Base-by-base conservation (phyloP, 768 basidiomycete species). In the Terana coerulea region DNA sequence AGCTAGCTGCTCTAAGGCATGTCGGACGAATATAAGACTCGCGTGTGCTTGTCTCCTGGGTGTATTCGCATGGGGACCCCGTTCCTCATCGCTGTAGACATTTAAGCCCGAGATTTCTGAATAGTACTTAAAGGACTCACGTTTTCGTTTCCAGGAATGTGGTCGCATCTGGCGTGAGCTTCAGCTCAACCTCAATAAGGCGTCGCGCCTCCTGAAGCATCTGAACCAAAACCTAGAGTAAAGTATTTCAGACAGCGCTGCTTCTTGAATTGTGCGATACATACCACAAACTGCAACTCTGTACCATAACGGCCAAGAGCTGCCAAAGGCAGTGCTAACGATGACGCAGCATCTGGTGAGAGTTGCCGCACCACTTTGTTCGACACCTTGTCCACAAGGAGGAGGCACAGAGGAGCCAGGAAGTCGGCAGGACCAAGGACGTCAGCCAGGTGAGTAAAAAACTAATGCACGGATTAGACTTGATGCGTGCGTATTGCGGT, bases 371-470 rank as follows among this genome's bases (percentile, higher is more conserved):
- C 77, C 30, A 86, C 76, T 15, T 84, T 81, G 57, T 82, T 88
- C 8, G 83, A 78, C 3, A 78, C 73, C 59, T 87, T 91, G 60
- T 95, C 91, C 1, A 93, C 75, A 21, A 98, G 74, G 0, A 98
- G 79, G 82, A 97, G 88, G 49, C 78, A 82, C 12, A 97, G 67
- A 0, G 93, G 86, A 0, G 89, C 76, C 37, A 95, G 70, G 73
- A 95, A 99, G 25, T 91, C 84, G 7, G 76, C 70, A 6, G 85
- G 72, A 2, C 91, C 94, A 19, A 98, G 77, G 1, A 88, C 84
- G 49, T 91, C 83, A 19, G 89, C 79, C 12, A 99, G 78, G 63
- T 95, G 92, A 2, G 83, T 75, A 69, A 94, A 98, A 70, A 99
- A 95, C 49, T 92, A n/a, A 21, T 40, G 24, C 47, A 49, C 24